Evolutionary conservation across 1,139 yeast species (phyloP), one percentile per base, ranked within the genome.

Genomic region (Debaryomyces sp.): DNA sequence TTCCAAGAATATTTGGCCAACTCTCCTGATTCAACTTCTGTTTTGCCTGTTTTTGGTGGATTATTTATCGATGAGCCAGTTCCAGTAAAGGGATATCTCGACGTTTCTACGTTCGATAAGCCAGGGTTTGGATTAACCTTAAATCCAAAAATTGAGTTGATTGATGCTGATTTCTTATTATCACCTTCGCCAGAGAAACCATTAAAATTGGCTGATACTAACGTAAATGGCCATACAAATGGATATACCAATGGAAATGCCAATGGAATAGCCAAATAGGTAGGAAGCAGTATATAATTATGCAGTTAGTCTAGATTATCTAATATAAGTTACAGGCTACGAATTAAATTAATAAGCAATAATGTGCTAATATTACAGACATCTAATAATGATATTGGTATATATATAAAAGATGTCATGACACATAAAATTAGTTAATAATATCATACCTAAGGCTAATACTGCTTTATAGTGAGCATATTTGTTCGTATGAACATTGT

Each of bases 1-100:
- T 76, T 76, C 70, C 81, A 77, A 57, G 81, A 76, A 59, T 77
- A 77, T 54, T 62, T 77, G 46, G 78, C 80, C 48, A 77, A 75
- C 57, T 75, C 80, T 4, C 80, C 80, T 43, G 80, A 77, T 52
- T 71, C 79, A 9, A 63, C 64, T 47, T 57, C 72, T 38, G 78
- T 77, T 10, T 60, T 71, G 45, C 81, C 80, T 15, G 81, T 77
- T 12, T 77, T 76, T 56, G 81, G 81, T 41, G 64, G 62, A 30
- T 62, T 77, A 49, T 77, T 77, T 63, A 49, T 63, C 32, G 75
- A 77, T 55, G 81, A 76, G 56, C 77, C 78, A 34, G 75, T 76
- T 46, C 81, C 81, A 45, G 59, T 63, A 33, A 65, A 73, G 45
- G 81, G 81, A 18, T 67, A 58, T 53, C 60, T 76, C 50, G 67